A percentile compares a stretch with the other conserved stretches of the same genome.
Conservation (phyloP, 139 green algal genomes). For the Dunaliella primolecta region DNA sequence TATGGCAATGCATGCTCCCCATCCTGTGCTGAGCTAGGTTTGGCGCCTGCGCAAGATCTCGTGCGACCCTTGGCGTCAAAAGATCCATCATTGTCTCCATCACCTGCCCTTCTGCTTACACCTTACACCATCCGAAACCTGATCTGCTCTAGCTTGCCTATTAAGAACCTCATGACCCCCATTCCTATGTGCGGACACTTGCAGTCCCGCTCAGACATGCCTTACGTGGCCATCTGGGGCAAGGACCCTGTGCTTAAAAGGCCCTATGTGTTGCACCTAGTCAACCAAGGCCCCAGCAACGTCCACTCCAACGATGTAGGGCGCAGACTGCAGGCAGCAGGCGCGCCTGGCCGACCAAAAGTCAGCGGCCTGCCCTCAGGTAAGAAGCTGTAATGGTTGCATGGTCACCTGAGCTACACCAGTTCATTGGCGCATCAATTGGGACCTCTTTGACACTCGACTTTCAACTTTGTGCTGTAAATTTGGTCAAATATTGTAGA, state of each 20-base stretch:
- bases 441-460: background rate
- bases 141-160: no score
- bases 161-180: no score
- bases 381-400: no score
- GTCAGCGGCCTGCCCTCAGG: background rate
- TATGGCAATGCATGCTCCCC: no score
- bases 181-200: background rate
- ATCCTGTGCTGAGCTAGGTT: no score
- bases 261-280: conserved; percentile 26
- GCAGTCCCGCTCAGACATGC: conserved; percentile 27
- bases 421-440: no score
- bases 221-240: conserved; percentile 22
- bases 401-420: no score
- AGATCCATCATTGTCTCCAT: no score
- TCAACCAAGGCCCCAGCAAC: background rate
- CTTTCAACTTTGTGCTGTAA: background rate
- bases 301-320: conserved; percentile 13
- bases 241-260: conserved; percentile 26
- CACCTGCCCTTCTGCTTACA: no score
- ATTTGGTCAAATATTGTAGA: background rate
- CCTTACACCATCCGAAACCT: no score
- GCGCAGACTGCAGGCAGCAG: conserved; percentile 1
- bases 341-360: background rate
- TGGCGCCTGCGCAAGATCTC: no score
- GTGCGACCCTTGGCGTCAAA: no score